Percentiles rank a stretch among this genome's conserved stretches.
phyloP scores from a whole-genome alignment of 495 filamentous ascomycete genomes.

The Sporormia fimetaria region DNA sequence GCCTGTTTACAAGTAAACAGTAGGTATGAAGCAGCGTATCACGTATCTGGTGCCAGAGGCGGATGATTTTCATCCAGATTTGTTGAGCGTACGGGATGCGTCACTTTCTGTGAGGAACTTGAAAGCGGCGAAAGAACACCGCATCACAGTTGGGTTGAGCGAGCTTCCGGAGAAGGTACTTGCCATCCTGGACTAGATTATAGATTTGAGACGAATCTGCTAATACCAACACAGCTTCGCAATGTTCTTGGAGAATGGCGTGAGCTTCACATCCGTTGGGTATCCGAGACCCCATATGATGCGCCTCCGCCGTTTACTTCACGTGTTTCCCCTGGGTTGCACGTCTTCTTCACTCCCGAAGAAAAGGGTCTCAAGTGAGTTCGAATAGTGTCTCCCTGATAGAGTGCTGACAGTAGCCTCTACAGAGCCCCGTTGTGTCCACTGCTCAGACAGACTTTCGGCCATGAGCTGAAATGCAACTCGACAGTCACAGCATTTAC shows the following conservation, averaged over 20 bases:
- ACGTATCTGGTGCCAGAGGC: constrained; percentile 62
- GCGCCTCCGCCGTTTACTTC: constrained; percentile 59
- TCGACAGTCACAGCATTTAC: constrained; percentile 48
- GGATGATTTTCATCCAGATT: constrained; percentile 49
- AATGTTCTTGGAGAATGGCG: constrained; percentile 52
- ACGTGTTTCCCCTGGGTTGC: constrained; percentile 66
- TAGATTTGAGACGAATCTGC: not conserved
- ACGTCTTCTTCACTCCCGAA: constrained; percentile 64
- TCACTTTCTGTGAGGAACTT: constrained; percentile 37
- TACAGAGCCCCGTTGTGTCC: constrained; percentile 50
- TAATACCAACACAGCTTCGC: constrained; percentile 39
- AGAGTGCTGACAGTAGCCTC: not conserved
- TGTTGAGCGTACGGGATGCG: constrained; percentile 41
- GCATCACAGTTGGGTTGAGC: constrained; percentile 56
- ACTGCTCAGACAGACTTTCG: constrained; percentile 51
- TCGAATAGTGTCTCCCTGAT: constrained; percentile 5
- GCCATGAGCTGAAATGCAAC: constrained; percentile 36
- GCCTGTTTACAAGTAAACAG: not conserved
- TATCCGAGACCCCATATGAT: constrained; percentile 44
- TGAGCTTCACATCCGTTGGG: constrained; percentile 75
- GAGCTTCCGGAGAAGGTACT: constrained; percentile 62
- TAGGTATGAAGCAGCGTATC: constrained; percentile 68
- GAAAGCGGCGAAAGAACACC: constrained; percentile 66
- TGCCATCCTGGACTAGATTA: not conserved
- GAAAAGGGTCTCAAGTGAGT: constrained; percentile 35